Evolutionary conservation across 164 flowering plant species (phyloP).

Genomic region (Vitis labrusca): DNA sequence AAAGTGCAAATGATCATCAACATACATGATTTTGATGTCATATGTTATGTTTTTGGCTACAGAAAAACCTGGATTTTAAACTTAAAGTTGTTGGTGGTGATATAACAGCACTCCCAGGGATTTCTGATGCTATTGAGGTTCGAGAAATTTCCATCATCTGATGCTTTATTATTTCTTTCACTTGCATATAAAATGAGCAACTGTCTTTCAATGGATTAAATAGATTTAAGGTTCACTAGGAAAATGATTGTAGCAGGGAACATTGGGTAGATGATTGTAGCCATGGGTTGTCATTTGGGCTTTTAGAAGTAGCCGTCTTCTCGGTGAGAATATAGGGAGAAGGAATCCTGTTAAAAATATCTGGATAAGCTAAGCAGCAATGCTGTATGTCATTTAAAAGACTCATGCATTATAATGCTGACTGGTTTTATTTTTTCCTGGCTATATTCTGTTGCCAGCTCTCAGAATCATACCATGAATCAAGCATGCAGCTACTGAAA

Average conservation of each 20-base stretch:
- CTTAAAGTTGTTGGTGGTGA: conserved; percentile 93
- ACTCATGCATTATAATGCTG: too few species aligned
- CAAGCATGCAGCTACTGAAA: not conserved
- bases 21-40: not conserved
- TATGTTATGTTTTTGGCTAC: conserved; percentile 20
- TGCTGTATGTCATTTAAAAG: too few species aligned
- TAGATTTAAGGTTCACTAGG: too few species aligned
- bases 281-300: not conserved
- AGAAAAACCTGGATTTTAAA: conserved; percentile 90
- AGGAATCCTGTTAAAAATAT: not conserved
- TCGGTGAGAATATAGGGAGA: not conserved
- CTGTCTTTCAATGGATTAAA: not conserved
- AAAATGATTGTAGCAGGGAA: too few species aligned
- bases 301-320: not conserved
- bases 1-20: not conserved
- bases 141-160: conserved; percentile 6
- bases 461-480: not conserved
- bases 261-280: not conserved
- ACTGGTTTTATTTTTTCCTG: too few species aligned
- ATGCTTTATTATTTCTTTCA: not conserved
- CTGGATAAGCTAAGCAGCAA: too few species aligned
- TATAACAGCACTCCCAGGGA: conserved; percentile 79
- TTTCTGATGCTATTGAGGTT: conserved; percentile 89
- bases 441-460: too few species aligned
- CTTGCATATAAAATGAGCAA: not conserved